Evolutionary conservation across 2,329 filamentous ascomycete species (phyloP).

Genomic region (Botrytis tulipae): DNA sequence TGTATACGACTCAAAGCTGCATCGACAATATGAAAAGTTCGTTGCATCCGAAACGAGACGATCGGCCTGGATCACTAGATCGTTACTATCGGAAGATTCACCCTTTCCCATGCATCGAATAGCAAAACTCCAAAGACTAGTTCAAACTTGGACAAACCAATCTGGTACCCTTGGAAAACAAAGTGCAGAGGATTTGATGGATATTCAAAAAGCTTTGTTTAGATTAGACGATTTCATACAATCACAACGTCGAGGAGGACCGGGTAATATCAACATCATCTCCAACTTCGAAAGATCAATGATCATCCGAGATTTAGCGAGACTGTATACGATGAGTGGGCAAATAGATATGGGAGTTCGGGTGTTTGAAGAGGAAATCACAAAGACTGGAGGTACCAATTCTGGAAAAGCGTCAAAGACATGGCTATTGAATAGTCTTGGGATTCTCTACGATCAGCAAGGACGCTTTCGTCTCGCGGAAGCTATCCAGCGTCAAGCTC

Average conservation of each 20-base stretch:
- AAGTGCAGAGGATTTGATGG: constrained; percentile 18
- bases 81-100: constrained; percentile 14
- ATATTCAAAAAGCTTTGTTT: constrained; percentile 19
- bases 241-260: constrained; percentile 14
- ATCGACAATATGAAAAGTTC: constrained; percentile 17
- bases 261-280: constrained; percentile 8
- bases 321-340: constrained; percentile 18
- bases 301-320: constrained; percentile 19
- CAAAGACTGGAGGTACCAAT: constrained; percentile 18
- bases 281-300: constrained; percentile 20
- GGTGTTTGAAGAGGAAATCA: constrained; percentile 18
- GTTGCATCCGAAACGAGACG: constrained; percentile 16
- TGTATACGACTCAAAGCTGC: neutral
- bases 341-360: constrained; percentile 18
- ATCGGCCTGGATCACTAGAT: constrained; percentile 19
- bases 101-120: constrained; percentile 21
- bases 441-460: constrained; percentile 22
- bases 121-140: constrained; percentile 17
- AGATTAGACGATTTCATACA: constrained; percentile 17
- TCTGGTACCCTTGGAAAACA: constrained; percentile 6
- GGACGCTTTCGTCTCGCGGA: constrained; percentile 15
- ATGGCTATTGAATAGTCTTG: constrained; percentile 18
- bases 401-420: constrained; percentile 19
- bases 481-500: constrained; percentile 19
- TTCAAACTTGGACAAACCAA: constrained; percentile 17